Evolutionary conservation across 495 filamentous ascomycete genomes (phyloP).

Genomic region (Penicillium egyptiacum): DNA sequence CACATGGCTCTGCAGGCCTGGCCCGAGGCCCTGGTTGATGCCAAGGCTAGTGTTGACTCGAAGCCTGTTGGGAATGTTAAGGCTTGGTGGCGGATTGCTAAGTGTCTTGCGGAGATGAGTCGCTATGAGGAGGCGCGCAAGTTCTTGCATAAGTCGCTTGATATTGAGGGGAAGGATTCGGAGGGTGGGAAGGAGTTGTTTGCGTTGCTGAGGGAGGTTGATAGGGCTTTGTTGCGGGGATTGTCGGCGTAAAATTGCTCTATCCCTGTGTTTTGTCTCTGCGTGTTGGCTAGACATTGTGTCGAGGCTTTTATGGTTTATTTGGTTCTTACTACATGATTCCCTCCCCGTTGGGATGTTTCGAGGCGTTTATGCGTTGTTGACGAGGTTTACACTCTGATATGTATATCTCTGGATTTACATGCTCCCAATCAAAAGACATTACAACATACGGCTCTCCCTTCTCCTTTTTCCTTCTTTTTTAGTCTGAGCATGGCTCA

Average conservation of each 20-base stretch:
- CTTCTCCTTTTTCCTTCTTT: background rate
- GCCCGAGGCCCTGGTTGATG: slow-evolving; percentile 80
- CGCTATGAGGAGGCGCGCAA: slow-evolving; percentile 75
- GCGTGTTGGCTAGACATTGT: slow-evolving; percentile 3
- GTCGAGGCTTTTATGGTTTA: background rate
- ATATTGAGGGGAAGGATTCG: slow-evolving; percentile 75
- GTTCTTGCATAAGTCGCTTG: slow-evolving; percentile 70
- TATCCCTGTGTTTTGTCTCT: background rate
- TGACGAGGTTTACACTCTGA: slow-evolving; percentile 1
- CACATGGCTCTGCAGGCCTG: slow-evolving; percentile 76
- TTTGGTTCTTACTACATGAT: slow-evolving; percentile 13
- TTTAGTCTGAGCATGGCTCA: background rate
- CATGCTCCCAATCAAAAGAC: background rate
- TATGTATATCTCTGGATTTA: background rate
- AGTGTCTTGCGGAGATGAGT: slow-evolving; percentile 87
- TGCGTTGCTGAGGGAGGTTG: slow-evolving; percentile 68
- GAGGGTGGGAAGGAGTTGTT: slow-evolving; percentile 62
- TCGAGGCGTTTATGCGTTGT: slow-evolving; percentile 15
- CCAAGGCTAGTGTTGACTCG: slow-evolving; percentile 83
- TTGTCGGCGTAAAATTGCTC: slow-evolving; percentile 4
- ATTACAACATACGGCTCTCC: background rate
- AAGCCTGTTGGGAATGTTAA: slow-evolving; percentile 86
- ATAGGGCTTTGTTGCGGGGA: slow-evolving; percentile 40
- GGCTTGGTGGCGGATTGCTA: slow-evolving; percentile 86
- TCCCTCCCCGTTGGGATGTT: slow-evolving; percentile 12